Conservation (phyloP, 768 basidiomycete genomes). For the Xerocomellus chrysenteron region DNA sequence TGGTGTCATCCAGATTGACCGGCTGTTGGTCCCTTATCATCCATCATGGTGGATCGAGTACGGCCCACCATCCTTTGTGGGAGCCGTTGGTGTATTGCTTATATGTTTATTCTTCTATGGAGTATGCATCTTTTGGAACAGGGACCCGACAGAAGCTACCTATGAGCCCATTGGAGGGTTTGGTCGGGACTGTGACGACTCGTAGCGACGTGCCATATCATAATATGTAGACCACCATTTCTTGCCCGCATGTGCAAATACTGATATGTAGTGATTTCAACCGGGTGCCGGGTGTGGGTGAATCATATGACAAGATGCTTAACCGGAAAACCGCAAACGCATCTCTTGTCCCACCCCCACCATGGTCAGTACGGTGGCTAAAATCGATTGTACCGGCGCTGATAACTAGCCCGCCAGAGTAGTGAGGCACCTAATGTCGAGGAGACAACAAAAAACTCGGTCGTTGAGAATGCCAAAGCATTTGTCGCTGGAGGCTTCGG, state of each 20-base stretch:
- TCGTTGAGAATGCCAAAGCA: constrained; percentile 59
- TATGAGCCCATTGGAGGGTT: constrained; percentile 91
- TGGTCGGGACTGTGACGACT: constrained; percentile 49
- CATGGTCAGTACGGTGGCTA: constrained; percentile 25
- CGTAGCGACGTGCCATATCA: constrained; percentile 14
- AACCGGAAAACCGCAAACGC: background rate
- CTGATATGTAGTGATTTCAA: background rate
- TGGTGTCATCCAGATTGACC: constrained; percentile 87
- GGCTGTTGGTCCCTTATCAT: constrained; percentile 78
- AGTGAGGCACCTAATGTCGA: constrained; percentile 22
- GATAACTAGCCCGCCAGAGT: constrained; percentile 20
- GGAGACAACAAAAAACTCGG: constrained; percentile 26
- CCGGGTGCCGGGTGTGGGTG: constrained; percentile 7
- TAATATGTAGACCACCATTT: constrained; percentile 23
- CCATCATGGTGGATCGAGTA: constrained; percentile 84
- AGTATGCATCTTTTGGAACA: constrained; percentile 67
- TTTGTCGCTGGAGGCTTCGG: constrained; percentile 95
- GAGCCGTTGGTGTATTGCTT: constrained; percentile 52
- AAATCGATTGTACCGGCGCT: background rate
- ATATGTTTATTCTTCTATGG: constrained; percentile 74
- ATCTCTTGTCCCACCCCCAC: constrained; percentile 13
- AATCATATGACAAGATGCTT: constrained; percentile 29
- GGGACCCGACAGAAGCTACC: constrained; percentile 78
- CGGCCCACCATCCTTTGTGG: constrained; percentile 66
- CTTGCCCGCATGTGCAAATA: constrained; percentile 10